These are phyloP conservation scores for Vinca minor DNA, from an alignment of 257 asterid species.

Conservation along the genomic window DNA sequence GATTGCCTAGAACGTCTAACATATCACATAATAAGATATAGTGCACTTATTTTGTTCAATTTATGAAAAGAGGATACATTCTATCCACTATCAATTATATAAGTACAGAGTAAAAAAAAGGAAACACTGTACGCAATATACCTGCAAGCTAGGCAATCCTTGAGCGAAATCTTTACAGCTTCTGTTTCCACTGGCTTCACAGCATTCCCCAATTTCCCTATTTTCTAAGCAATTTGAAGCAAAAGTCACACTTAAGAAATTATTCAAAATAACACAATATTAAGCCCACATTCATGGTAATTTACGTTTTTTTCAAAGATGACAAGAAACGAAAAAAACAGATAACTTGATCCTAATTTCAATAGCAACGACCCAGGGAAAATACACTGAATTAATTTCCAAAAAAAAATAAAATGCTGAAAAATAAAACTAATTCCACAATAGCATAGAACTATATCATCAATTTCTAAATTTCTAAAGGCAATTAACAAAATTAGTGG, in stretches of 20 bases:
- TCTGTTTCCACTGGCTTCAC: constrained; percentile 52
- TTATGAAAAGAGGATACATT: too few species aligned
- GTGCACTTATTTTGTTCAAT: neutral
- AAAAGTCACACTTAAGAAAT: neutral
- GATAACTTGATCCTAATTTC: neutral
- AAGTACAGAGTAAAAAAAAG: neutral
- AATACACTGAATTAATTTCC: neutral
- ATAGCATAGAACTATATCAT: neutral
- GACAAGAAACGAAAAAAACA: neutral
- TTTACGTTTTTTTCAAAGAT: neutral
- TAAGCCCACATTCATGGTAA: neutral
- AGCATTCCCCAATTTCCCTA: constrained; percentile 35
- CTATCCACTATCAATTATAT: neutral
- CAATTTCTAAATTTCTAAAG: neutral
- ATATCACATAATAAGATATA: neutral
- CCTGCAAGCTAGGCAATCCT: constrained; percentile 99
- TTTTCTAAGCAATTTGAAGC: constrained; percentile 30
- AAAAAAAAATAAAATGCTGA: neutral
- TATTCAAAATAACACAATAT: neutral
- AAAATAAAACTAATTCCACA: neutral
- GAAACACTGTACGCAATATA: constrained; percentile 6
- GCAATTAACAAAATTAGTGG: neutral
- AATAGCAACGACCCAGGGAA: too few species aligned
- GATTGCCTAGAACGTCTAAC: neutral
- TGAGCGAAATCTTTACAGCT: constrained; percentile 87